phyloP scores from a whole-genome alignment of 129 eudicot genomes.

The Flaveria sonorensis region DNA sequence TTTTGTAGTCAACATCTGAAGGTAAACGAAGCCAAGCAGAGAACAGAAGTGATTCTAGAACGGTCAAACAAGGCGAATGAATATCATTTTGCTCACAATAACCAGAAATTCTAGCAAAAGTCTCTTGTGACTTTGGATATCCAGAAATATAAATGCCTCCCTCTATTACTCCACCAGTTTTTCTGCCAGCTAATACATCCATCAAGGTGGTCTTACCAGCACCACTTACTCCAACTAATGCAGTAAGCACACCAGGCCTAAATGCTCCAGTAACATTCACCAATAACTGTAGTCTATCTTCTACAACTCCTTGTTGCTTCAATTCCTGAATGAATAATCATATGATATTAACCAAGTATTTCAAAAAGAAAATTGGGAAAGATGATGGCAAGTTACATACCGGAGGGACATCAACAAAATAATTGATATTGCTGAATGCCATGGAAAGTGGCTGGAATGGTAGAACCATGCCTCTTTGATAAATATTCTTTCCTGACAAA shows the following conservation, averaged over 20 bases:
- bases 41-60: conserved; percentile 86
- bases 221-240: conserved; percentile 99
- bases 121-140: conserved; percentile 83
- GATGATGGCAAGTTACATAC: conserved; percentile 47
- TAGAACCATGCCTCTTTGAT: conserved; percentile 89
- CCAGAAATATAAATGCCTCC: conserved; percentile 86
- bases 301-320: conserved; percentile 84
- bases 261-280: conserved; percentile 89
- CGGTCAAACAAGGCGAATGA: conserved; percentile 94
- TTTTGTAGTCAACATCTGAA: conserved; percentile 71
- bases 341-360: conserved; percentile 16
- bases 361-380: not conserved
- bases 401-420: conserved; percentile 85
- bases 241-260: conserved; percentile 97
- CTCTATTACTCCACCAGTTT: conserved; percentile 94
- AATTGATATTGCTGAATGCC: conserved; percentile 90
- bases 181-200: conserved; percentile 98
- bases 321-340: conserved; percentile 56
- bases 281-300: conserved; percentile 76
- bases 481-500: conserved; percentile 68
- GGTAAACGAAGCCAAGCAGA: conserved; percentile 98
- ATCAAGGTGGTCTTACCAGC: conserved; percentile 98
- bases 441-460: conserved; percentile 96
- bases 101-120: conserved; percentile 96
- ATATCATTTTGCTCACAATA: conserved; percentile 98